Evolutionary conservation across 331 rosid genomes (phyloP).

Genomic region (Rhamnella rubrinervis): DNA sequence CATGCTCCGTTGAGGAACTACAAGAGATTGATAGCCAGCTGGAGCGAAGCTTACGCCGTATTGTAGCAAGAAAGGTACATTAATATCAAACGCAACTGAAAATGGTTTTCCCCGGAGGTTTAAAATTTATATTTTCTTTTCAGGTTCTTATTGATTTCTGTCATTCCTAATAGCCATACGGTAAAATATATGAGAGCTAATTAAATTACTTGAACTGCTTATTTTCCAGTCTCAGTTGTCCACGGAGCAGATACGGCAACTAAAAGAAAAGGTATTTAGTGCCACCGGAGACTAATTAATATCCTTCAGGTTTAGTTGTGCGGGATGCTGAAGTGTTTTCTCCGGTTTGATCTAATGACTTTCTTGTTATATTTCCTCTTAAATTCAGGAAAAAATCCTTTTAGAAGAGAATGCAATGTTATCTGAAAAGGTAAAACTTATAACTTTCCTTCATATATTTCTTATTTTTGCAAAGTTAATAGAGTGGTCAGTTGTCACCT

Average conservation of each 20-base stretch:
- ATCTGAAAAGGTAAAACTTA: constrained; percentile 32
- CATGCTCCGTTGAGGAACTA: constrained; percentile 56
- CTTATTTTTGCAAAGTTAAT: not conserved
- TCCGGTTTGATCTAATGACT: not conserved
- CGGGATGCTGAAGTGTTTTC: not conserved
- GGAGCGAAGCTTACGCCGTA: constrained; percentile 34
- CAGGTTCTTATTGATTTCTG: not conserved
- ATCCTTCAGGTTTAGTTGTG: too few species aligned
- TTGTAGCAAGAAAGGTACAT: constrained; percentile 59
- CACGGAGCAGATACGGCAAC: constrained; percentile 38
- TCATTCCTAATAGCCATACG: not conserved
- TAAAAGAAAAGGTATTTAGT: constrained; percentile 44
- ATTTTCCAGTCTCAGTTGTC: constrained; percentile 43
- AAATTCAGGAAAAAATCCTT: constrained; percentile 49
- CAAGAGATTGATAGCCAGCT: constrained; percentile 42
- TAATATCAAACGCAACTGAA: too few species aligned
- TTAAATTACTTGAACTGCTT: not conserved
- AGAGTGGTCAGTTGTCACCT: too few species aligned
- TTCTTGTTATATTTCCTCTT: not conserved
- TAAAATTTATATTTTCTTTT: not conserved
- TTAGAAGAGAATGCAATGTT: constrained; percentile 42
- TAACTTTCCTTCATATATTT: not conserved
- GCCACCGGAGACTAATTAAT: too few species aligned
- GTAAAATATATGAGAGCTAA: not conserved
- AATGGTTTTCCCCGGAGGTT: not conserved